Conservation (phyloP, 2,329 filamentous ascomycete species). For the Chrysoporthe cubensis region DNA sequence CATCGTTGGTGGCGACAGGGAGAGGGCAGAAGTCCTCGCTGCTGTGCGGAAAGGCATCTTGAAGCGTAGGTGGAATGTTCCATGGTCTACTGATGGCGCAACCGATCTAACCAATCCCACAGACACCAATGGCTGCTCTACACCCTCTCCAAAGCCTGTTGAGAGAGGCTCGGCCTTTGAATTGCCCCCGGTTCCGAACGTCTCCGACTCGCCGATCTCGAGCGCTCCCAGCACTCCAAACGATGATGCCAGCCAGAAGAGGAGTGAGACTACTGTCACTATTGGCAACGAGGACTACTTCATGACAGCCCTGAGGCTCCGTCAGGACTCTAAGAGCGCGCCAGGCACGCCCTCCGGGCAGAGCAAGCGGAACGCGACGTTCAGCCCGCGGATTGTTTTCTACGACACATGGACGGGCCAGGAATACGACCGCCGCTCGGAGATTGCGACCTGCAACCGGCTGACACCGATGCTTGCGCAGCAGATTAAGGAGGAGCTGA, state of each 20-base stretch:
- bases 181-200: slow-evolving; percentile 63
- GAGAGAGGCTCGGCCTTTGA: slow-evolving; percentile 62
- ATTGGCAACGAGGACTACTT: slow-evolving; percentile 91
- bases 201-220: slow-evolving; percentile 79
- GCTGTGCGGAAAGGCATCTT: slow-evolving; percentile 94
- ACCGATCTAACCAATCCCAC: slow-evolving; percentile 36
- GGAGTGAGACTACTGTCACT: slow-evolving; percentile 67
- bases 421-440: slow-evolving; percentile 94
- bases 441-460: slow-evolving; percentile 97
- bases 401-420: slow-evolving; percentile 95
- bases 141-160: slow-evolving; percentile 65
- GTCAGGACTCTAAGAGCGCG: slow-evolving; percentile 77
- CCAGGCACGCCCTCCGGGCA: slow-evolving; percentile 71
- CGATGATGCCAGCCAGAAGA: slow-evolving; percentile 73
- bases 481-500: slow-evolving; percentile 99
- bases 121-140: slow-evolving; percentile 69
- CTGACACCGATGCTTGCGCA: slow-evolving; percentile 96
- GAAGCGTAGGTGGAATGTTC: slow-evolving; percentile 69
- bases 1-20: slow-evolving; percentile 86
- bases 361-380: slow-evolving; percentile 69
- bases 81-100: slow-evolving; percentile 10
- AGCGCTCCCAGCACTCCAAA: slow-evolving; percentile 87
- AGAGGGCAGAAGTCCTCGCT: slow-evolving; percentile 88
- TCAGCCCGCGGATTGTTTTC: slow-evolving; percentile 92
- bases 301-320: slow-evolving; percentile 73